Evolutionary conservation across 805 yeast genomes (phyloP).

Genomic region (Yarrowia sp.): DNA sequence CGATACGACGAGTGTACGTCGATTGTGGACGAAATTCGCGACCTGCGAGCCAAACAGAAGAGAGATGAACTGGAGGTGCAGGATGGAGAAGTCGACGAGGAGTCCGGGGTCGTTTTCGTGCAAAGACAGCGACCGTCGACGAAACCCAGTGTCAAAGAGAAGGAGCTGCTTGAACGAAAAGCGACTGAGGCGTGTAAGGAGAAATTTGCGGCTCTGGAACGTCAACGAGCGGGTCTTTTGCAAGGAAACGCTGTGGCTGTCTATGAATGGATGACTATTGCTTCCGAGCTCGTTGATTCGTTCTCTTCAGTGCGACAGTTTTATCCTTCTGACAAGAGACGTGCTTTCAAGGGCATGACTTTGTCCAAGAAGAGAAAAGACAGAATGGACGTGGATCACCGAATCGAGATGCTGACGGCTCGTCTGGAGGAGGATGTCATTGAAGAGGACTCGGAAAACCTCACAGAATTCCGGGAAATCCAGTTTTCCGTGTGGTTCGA

Average conservation of each 20-base stretch:
- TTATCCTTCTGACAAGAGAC: conserved; percentile 76
- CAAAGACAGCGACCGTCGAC: conserved; percentile 23
- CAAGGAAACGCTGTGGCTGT: conserved; percentile 66
- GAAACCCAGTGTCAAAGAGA: conserved; percentile 53
- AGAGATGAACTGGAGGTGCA: conserved; percentile 13
- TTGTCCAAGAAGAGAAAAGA: conserved; percentile 60
- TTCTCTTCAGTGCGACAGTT: conserved; percentile 80
- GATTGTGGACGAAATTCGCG: conserved; percentile 46
- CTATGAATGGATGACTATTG: conserved; percentile 81
- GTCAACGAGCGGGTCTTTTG: conserved; percentile 59
- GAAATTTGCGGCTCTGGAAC: conserved; percentile 61
- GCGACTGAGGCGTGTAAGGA: conserved; percentile 65
- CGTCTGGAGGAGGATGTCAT: conserved; percentile 47
- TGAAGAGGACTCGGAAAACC: conserved; percentile 47
- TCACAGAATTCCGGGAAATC: conserved; percentile 71
- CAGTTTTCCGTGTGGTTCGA: conserved; percentile 83
- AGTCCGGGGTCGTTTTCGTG: conserved; percentile 30
- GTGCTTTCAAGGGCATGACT: conserved; percentile 69
- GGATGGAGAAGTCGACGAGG: conserved; percentile 19
- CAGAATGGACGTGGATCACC: conserved; percentile 67
- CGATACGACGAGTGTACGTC: conserved; percentile 48
- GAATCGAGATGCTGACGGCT: conserved; percentile 43
- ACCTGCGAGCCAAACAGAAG: conserved; percentile 42
- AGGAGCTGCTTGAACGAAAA: conserved; percentile 60
- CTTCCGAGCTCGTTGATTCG: conserved; percentile 81